phyloP scores from a whole-genome alignment of 805 yeast genomes.

The Pichia deserticola region DNA sequence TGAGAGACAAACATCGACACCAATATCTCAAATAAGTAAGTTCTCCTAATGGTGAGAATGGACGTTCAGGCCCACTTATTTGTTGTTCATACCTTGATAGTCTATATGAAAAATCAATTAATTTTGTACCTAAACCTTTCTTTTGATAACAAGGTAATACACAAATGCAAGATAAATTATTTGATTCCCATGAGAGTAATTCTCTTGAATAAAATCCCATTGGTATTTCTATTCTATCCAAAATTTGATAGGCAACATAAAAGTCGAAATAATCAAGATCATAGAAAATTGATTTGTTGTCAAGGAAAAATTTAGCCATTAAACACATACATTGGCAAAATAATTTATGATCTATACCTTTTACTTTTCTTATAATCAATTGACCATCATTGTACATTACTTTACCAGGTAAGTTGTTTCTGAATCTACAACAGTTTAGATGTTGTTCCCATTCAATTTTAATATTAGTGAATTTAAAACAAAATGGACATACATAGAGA shows the following conservation, averaged over 20 bases:
- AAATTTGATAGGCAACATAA: slow-evolving; percentile 58
- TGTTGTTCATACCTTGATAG: slow-evolving; percentile 57
- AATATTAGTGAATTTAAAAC: slow-evolving; percentile 71
- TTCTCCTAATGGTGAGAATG: slow-evolving; percentile 76
- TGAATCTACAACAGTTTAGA: slow-evolving; percentile 34
- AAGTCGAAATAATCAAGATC: slow-evolving; percentile 74
- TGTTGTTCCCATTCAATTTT: slow-evolving; percentile 44
- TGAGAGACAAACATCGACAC: slow-evolving; percentile 47
- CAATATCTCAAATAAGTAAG: slow-evolving; percentile 69
- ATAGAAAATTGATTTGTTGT: slow-evolving; percentile 83
- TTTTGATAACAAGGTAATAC: slow-evolving; percentile 91
- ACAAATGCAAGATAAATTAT: slow-evolving; percentile 86
- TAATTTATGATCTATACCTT: slow-evolving; percentile 55
- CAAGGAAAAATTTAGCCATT: slow-evolving; percentile 81
- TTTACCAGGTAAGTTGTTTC: slow-evolving; percentile 48
- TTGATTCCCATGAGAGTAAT: slow-evolving; percentile 65
- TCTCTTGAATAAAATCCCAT: slow-evolving; percentile 95
- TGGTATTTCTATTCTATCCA: slow-evolving; percentile 37
- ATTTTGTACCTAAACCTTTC: slow-evolving; percentile 63
- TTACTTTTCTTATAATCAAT: slow-evolving; percentile 54
- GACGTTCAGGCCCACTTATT: slow-evolving; percentile 87
- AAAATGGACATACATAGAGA: slow-evolving; percentile 67
- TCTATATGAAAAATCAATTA: slow-evolving; percentile 79
- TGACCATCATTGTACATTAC: slow-evolving; percentile 56
- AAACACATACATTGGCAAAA: slow-evolving; percentile 79